Conservation (phyloP, 805 yeast species). For the Yarrowia yakushimensis region DNA sequence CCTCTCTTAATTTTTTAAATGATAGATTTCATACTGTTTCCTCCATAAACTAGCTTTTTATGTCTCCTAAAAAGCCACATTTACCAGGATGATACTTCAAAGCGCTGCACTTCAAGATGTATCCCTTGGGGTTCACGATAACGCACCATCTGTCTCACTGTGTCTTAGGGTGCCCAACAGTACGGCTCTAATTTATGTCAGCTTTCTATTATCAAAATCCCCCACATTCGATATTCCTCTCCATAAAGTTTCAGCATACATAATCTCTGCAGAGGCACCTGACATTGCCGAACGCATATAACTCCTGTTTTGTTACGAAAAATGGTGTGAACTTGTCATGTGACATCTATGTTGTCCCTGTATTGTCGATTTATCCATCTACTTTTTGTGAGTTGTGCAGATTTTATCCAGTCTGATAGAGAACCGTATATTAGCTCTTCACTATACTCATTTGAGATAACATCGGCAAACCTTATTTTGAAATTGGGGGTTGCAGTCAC, state of each 20-base stretch:
- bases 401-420: not conserved
- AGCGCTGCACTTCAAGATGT: too few species aligned
- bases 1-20: too few species aligned
- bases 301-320: too few species aligned
- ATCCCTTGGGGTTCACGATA: too few species aligned
- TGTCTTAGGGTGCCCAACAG: too few species aligned
- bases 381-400: not conserved
- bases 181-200: not conserved
- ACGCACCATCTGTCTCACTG: too few species aligned
- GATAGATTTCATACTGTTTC: too few species aligned
- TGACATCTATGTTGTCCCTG: too few species aligned
- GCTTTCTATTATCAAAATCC: not conserved
- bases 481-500: not conserved
- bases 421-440: not conserved
- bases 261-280: not conserved
- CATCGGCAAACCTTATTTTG: not conserved
- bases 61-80: too few species aligned
- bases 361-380: not conserved
- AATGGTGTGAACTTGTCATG: too few species aligned
- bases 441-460: constrained; percentile 8
- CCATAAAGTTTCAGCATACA: not conserved
- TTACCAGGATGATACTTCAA: too few species aligned
- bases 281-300: not conserved
- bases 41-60: too few species aligned
- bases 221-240: not conserved